Conservation (phyloP, 1,284 basidiomycete genomes). For the Phlebopus sp. region DNA sequence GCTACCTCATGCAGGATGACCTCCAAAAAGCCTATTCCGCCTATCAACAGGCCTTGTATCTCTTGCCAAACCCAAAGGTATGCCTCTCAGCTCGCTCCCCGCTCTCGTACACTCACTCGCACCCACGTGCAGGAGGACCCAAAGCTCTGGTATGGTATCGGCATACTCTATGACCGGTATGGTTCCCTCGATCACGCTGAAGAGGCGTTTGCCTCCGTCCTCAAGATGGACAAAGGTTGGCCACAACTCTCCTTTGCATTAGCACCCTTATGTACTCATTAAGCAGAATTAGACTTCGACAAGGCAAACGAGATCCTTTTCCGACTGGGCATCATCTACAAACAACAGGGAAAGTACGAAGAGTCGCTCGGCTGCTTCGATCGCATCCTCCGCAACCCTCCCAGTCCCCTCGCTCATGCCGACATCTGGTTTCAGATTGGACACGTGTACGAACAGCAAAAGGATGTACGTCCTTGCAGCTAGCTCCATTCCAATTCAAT, state of each 20-base stretch:
- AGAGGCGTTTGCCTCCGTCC: slow-evolving; percentile 95
- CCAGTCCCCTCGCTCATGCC: slow-evolving; percentile 91
- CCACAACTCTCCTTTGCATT: slow-evolving; percentile 13
- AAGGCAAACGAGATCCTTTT: slow-evolving; percentile 99
- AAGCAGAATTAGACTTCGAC: slow-evolving; percentile 80
- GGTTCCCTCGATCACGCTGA: slow-evolving; percentile 98
- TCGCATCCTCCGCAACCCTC: slow-evolving; percentile 93
- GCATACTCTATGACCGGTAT: slow-evolving; percentile 97
- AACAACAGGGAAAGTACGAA: slow-evolving; percentile 92
- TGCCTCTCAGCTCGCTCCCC: slow-evolving; percentile 5
- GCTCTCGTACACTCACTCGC: slow-evolving; percentile 17
- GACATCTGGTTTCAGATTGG: slow-evolving; percentile 99
- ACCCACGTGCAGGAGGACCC: slow-evolving; percentile 73
- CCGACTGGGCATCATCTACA: slow-evolving; percentile 98
- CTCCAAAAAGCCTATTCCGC: slow-evolving; percentile 98
- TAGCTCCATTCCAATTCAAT: not conserved
- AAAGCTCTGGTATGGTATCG: slow-evolving; percentile 99
- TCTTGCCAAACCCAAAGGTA: slow-evolving; percentile 93
- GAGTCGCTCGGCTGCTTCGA: slow-evolving; percentile 91
- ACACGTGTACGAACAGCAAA: slow-evolving; percentile 96
- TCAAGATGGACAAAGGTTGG: slow-evolving; percentile 93
- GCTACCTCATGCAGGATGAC: slow-evolving; percentile 99
- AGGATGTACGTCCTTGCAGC: slow-evolving; percentile 65
- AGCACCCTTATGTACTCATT: slow-evolving; percentile 31
- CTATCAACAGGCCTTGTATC: slow-evolving; percentile 97